Percentiles rank a stretch among this genome's conserved stretches.
Conservation (phyloP, 768 basidiomycete genomes). For the Lentinula boryana region DNA sequence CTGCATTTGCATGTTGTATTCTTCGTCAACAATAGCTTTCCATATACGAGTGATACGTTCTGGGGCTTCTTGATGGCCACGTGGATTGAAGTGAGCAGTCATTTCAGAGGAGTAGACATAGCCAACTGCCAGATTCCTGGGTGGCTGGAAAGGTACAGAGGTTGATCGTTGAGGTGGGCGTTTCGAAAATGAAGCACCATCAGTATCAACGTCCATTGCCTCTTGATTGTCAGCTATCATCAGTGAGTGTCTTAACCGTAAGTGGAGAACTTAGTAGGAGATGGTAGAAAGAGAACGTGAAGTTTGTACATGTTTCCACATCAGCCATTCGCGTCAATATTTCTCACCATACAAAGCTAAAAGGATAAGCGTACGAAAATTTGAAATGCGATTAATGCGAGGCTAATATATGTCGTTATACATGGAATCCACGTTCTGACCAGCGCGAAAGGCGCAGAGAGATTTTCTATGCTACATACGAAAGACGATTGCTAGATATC, state of each 20-base stretch:
- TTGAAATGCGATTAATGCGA: background rate
- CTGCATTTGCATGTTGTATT: constrained; percentile 60
- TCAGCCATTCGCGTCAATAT: background rate
- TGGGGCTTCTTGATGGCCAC: constrained; percentile 64
- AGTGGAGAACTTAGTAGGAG: background rate
- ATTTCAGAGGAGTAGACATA: constrained; percentile 85
- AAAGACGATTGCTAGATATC: too few relatives aligned
- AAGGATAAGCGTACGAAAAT: too few relatives aligned
- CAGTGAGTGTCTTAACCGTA: background rate
- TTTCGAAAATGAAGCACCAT: background rate
- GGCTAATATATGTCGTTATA: background rate
- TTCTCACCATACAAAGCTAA: background rate
- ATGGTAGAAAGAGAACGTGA: background rate
- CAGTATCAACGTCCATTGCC: background rate
- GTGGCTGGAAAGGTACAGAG: constrained; percentile 22
- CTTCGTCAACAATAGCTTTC: constrained; percentile 51
- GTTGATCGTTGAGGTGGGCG: constrained; percentile 24
- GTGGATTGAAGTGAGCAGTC: constrained; percentile 73
- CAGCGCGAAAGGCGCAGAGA: background rate
- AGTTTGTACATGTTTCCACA: background rate
- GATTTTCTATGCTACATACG: too few relatives aligned
- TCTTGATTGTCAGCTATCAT: background rate
- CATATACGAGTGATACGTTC: constrained; percentile 81
- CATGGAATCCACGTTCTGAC: background rate
- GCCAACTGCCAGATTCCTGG: constrained; percentile 46